Percentiles rank a stretch among this genome's conserved stretches.
Conservation (phyloP, 2,329 filamentous ascomycete species). For the Neopestalotiopsis rosae region DNA sequence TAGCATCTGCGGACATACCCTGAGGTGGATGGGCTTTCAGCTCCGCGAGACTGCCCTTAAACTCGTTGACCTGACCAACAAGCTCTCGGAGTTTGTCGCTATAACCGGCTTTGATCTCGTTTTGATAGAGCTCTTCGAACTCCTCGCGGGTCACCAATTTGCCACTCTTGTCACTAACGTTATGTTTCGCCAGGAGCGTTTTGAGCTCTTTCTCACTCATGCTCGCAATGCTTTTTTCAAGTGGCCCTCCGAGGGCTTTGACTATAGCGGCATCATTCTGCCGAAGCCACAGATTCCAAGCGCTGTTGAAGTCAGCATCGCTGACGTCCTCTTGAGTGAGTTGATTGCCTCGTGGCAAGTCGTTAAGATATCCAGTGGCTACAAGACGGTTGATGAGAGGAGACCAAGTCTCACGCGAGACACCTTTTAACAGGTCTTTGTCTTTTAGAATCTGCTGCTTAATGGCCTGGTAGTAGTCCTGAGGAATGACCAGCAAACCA, state of each 20-base stretch:
- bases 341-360: background rate
- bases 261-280: constrained; percentile 49
- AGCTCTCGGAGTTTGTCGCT: constrained; percentile 34
- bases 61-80: constrained; percentile 41
- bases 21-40: constrained; percentile 36
- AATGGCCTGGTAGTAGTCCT: constrained; percentile 7
- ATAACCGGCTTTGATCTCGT: constrained; percentile 6
- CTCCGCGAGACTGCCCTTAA: constrained; percentile 45
- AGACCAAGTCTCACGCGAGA: constrained; percentile 1
- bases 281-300: constrained; percentile 59
- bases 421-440: constrained; percentile 5
- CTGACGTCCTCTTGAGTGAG: background rate
- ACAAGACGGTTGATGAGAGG: constrained; percentile 11
- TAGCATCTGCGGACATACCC: constrained; percentile 46
- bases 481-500: background rate
- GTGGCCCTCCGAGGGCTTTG: constrained; percentile 37
- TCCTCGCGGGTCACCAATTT: constrained; percentile 36
- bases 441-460: constrained; percentile 4
- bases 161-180: background rate
- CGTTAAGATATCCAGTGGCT: background rate
- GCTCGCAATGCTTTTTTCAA: background rate
- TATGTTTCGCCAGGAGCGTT: constrained; percentile 34
- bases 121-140: constrained; percentile 17
- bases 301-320: constrained; percentile 34
- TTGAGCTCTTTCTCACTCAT: constrained; percentile 34